Percentiles rank a stretch among this genome's conserved stretches.
Conservation (phyloP, 495 filamentous ascomycete genomes). For the Daldinia childiae region DNA sequence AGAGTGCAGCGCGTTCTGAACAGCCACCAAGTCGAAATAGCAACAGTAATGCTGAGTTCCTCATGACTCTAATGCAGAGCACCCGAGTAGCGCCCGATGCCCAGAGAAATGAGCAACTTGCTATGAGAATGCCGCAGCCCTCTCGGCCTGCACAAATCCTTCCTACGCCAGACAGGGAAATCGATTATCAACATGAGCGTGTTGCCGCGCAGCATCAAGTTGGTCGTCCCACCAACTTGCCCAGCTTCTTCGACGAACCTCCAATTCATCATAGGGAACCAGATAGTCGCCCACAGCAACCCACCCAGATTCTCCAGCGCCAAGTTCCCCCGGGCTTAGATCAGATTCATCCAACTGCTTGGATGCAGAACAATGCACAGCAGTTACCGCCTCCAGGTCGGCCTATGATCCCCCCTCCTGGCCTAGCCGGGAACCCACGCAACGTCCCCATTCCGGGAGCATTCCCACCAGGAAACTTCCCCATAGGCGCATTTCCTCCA, state of each 20-base stretch:
- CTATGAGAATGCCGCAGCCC: slow-evolving; percentile 50
- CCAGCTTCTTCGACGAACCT: slow-evolving; percentile 55
- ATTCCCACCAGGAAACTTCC: slow-evolving; percentile 59
- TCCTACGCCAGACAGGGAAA: slow-evolving; percentile 54
- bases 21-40: slow-evolving; percentile 51
- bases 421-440: slow-evolving; percentile 55
- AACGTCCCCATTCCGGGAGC: slow-evolving; percentile 57
- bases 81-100: slow-evolving; percentile 54
- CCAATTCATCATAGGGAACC: slow-evolving; percentile 54
- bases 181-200: slow-evolving; percentile 53
- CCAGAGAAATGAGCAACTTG: slow-evolving; percentile 54
- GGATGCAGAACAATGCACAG: slow-evolving; percentile 53
- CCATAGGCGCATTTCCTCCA: slow-evolving; percentile 56
- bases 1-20: slow-evolving; percentile 46
- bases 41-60: slow-evolving; percentile 63
- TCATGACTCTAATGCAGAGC: slow-evolving; percentile 65
- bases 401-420: slow-evolving; percentile 64
- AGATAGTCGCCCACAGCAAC: slow-evolving; percentile 54
- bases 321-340: slow-evolving; percentile 62
- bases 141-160: slow-evolving; percentile 50
- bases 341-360: slow-evolving; percentile 54
- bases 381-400: slow-evolving; percentile 53
- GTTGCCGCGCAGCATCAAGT: slow-evolving; percentile 41
- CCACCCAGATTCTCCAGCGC: slow-evolving; percentile 66
- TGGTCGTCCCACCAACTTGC: slow-evolving; percentile 43